Evolutionary conservation across 305 asterid species (phyloP), one percentile per base, ranked within the genome.

Genomic region (Rubia tinctorum): DNA sequence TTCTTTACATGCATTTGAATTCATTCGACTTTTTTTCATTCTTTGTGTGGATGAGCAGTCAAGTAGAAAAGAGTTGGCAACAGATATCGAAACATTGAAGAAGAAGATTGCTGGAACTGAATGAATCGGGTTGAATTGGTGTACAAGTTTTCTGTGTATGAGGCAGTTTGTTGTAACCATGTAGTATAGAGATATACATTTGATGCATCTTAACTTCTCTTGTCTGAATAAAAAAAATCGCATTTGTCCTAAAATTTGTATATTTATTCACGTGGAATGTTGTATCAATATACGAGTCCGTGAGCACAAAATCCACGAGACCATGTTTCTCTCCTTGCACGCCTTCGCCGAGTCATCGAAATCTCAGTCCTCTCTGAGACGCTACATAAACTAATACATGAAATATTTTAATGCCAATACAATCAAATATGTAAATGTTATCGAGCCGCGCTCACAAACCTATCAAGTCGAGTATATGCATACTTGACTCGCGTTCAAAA

Each of bases 71-170:
- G 97, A 94, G 76, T 77, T 94, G 86, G 89, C 86, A 30, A 61
- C 90, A 65, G 98, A 94, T 69, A 84, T 91, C 39, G 98, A 94
- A 83, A 74, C 84, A 14, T 23, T 91, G 74, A 94, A 94, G 91
- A 91, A 86, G 90, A 91, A 90, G 91, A 85, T 91, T 77, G 88
- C 96, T 17, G 98, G 96, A 82, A 79, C 90, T 39, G 97, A 91
- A 74, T 93, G 71, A 59, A 14, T 34, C 42, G 20, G 34, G 7
- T 25, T 22, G 66, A 65, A 63, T 34, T 75, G 78, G 81, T 72
- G 18, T 66, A 63, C n/a, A 64, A 15, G 63, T 65, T 68, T 77
- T 77, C 72, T 82, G 79, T 78, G 63, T 49, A 71, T 76, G 86
- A 84, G 86, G 80, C 79, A 43, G 56, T 74, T 53, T 82, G 77